Percentiles rank a stretch among this genome's conserved stretches.
phyloP scores from a whole-genome alignment of 345 rosid species.

The Eutrema heterophyllum region DNA sequence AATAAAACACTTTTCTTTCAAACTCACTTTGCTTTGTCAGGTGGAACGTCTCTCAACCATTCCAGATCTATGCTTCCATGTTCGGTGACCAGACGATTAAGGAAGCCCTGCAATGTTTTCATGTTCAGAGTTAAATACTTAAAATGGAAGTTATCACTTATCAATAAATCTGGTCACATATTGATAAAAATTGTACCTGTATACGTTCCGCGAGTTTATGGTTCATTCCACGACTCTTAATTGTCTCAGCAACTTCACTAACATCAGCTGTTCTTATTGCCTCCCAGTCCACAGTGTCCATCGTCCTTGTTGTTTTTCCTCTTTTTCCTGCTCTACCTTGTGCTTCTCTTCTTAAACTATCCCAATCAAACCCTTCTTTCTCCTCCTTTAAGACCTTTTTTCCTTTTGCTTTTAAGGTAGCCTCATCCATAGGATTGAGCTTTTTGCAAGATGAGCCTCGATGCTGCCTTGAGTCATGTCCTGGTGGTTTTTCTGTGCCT shows the following conservation, averaged over 20 bases:
- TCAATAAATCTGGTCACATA: not conserved
- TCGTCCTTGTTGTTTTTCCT: slow-evolving; percentile 51
- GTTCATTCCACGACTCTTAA: slow-evolving; percentile 91
- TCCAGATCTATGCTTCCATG: slow-evolving; percentile 85
- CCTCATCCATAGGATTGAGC: slow-evolving; percentile 41
- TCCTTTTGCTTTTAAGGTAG: slow-evolving; percentile 40
- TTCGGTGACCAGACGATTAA: slow-evolving; percentile 58
- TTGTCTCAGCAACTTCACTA: slow-evolving; percentile 59
- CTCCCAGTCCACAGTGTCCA: slow-evolving; percentile 91
- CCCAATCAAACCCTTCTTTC: slow-evolving; percentile 65
- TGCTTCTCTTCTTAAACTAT: slow-evolving; percentile 62
- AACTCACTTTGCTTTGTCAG: slow-evolving; percentile 85
- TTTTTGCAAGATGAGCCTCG: slow-evolving; percentile 29
- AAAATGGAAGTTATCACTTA: not conserved
- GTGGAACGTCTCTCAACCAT: slow-evolving; percentile 96
- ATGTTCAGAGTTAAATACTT: slow-evolving; percentile 9
- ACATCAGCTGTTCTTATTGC: slow-evolving; percentile 64
- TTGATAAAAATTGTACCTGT: slow-evolving; percentile 43
- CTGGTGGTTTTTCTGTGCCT: slow-evolving; percentile 32
- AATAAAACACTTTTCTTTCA: slow-evolving; percentile 6
- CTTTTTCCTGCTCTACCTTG: slow-evolving; percentile 42
- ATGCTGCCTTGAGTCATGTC: slow-evolving; percentile 29
- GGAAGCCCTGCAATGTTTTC: slow-evolving; percentile 65
- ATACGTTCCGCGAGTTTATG: slow-evolving; percentile 81
- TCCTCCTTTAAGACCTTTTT: slow-evolving; percentile 47